Percentiles rank a stretch among this genome's conserved stretches.
These are phyloP conservation scores for Pseudozyma sp. DNA, from an alignment of 1,284 basidiomycete genomes.

Conservation along the genomic window DNA sequence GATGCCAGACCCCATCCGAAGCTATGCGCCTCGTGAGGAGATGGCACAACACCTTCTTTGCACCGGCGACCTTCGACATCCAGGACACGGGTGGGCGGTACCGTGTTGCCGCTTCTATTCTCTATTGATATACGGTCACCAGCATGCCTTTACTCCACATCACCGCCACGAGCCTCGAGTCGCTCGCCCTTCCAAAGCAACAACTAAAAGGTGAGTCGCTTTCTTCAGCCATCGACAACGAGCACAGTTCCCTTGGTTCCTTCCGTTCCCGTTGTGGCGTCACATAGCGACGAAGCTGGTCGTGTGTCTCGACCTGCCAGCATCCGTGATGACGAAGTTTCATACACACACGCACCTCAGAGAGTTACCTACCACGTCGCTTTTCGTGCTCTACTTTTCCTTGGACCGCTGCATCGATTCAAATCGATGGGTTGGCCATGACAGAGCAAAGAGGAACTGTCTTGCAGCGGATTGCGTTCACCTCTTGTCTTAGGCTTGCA, in stretches of 20 bases:
- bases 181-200: not conserved
- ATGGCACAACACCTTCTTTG: constrained; percentile 59
- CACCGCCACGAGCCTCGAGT: not conserved
- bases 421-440: constrained; percentile 33
- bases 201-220: constrained; percentile 38
- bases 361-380: constrained; percentile 35
- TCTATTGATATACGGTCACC: constrained; percentile 30
- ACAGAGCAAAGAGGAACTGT: not conserved
- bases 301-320: not conserved
- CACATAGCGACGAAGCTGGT: constrained; percentile 30
- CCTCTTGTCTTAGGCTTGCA: not conserved
- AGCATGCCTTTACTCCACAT: not conserved
- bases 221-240: constrained; percentile 19
- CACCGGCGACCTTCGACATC: constrained; percentile 50
- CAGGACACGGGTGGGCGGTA: constrained; percentile 55
- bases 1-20: constrained; percentile 40
- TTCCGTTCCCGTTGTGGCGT: not conserved
- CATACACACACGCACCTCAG: constrained; percentile 22
- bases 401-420: constrained; percentile 20
- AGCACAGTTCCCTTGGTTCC: constrained; percentile 2
- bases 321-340: constrained; percentile 41
- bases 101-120: constrained; percentile 50
- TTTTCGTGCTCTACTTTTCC: constrained; percentile 8
- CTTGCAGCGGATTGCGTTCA: constrained; percentile 32
- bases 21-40: constrained; percentile 52